These are phyloP conservation scores for Antrodiella citrinella DNA, from an alignment of 768 basidiomycete genomes.

Conservation along the genomic window DNA sequence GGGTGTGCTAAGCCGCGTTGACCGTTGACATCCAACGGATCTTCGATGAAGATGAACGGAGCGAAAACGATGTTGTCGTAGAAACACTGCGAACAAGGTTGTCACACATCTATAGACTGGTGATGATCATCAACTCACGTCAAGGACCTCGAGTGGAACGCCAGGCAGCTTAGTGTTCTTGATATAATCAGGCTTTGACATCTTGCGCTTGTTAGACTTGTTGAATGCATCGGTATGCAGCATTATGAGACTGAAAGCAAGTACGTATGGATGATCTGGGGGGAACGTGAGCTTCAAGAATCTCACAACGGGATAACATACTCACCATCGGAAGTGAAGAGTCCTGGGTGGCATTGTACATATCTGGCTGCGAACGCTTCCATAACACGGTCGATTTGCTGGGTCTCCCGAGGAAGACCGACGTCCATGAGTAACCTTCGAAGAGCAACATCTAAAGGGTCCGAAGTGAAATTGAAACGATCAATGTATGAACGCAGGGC, in stretches of 20 bases:
- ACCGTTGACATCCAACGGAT: slow-evolving; percentile 65
- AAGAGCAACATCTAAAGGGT: slow-evolving; percentile 88
- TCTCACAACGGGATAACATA: too few species aligned
- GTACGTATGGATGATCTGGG: slow-evolving; percentile 84
- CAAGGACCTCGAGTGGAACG: slow-evolving; percentile 72
- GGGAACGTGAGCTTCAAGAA: too few species aligned
- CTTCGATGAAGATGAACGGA: slow-evolving; percentile 95
- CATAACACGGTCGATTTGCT: slow-evolving; percentile 96
- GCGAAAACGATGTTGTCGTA: slow-evolving; percentile 96
- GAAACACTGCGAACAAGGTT: slow-evolving; percentile 56
- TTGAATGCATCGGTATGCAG: slow-evolving; percentile 98
- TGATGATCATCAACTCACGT: slow-evolving; percentile 50
- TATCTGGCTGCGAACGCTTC: slow-evolving; percentile 91
- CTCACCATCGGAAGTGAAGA: slow-evolving; percentile 73
- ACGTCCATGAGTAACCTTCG: slow-evolving; percentile 88
- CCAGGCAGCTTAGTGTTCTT: slow-evolving; percentile 88
- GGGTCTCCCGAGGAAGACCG: slow-evolving; percentile 88
- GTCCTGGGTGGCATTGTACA: slow-evolving; percentile 67
- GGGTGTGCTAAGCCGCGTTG: slow-evolving; percentile 36
- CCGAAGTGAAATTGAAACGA: slow-evolving; percentile 68
- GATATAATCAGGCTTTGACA: slow-evolving; percentile 92
- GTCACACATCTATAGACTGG: neutral
- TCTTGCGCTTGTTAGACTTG: slow-evolving; percentile 94
- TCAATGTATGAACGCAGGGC: slow-evolving; percentile 68
- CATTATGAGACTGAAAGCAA: slow-evolving; percentile 98